Conservation (phyloP, 148 eudicot species). For the Arctostaphylos glauca region DNA sequence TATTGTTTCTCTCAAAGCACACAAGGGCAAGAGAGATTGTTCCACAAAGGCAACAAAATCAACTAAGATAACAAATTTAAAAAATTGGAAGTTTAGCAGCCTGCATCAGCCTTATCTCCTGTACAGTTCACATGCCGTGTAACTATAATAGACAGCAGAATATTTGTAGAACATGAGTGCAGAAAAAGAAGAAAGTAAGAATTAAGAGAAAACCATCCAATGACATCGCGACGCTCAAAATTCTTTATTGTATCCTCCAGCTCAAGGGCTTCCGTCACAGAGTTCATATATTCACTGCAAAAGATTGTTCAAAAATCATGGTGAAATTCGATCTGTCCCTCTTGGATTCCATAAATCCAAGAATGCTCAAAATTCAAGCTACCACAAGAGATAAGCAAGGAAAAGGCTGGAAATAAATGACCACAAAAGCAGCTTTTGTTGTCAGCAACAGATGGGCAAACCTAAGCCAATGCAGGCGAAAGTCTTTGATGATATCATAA, state of each 20-base stretch:
- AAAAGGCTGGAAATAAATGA: slow-evolving; percentile 10
- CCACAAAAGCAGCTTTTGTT: neutral
- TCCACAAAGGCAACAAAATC: neutral
- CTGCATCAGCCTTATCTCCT: neutral
- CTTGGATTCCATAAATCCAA: neutral
- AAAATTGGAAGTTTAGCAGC: neutral
- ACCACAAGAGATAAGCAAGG: slow-evolving; percentile 2
- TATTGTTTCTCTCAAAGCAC: neutral
- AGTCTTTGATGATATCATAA: neutral
- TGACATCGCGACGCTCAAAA: slow-evolving; percentile 56
- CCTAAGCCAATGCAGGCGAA: neutral
- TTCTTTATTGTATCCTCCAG: slow-evolving; percentile 89
- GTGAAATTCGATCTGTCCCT: neutral
- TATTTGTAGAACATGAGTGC: neutral
- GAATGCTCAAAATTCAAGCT: slow-evolving; percentile 3
- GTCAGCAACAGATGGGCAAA: neutral
- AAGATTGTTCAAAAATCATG: neutral
- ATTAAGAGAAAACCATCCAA: slow-evolving; percentile 67
- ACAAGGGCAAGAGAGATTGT: neutral
- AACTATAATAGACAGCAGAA: neutral
- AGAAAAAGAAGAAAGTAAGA: neutral
- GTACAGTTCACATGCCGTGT: neutral
- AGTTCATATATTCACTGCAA: slow-evolving; percentile 78
- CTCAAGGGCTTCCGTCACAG: slow-evolving; percentile 81
- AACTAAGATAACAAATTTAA: neutral